Evolutionary conservation across 225 moss, liverwort and hornwort genomes (phyloP), one percentile per base, ranked within the genome.

Genomic region (Takakia lepidozioides): DNA sequence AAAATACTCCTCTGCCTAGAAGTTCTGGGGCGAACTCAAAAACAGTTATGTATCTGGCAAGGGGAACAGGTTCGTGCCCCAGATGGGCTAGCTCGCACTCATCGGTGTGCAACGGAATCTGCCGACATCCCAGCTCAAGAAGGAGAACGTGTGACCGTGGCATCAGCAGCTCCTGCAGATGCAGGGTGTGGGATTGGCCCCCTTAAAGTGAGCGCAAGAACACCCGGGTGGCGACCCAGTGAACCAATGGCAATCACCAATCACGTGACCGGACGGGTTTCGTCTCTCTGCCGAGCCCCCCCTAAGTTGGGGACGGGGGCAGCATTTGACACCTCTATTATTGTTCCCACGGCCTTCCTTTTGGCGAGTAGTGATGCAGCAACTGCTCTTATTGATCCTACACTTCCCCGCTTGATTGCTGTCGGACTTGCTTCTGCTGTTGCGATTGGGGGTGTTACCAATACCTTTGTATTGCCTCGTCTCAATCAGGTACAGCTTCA

Each of bases 211-310:
- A 91, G 62, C 63, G 63, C 91, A 23, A 74, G 98, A 57, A 54
- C 78, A 14, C 91, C 98, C 20, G 98, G 98, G 27, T 85, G 85
- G 81, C 67, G 74, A 66, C 66, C 98, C 20, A 68, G 80, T 61
- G 98, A 98, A 29, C 91, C 98, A 0, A 91, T 98, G 91, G 55
- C 83, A 28, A 46, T 98, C 49, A 81, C 81, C 19, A 98, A 91
- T 66, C 98, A 98, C 44, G 66, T 63, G 16, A 91, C 91, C 20
- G 83, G 85, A 24, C 78, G 78, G 18, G 72, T 83, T 25, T 72
- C 78, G 10, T 58, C 59, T 27, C 81, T 98, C 19, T 70, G 61
- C 17, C 74, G 87, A 17, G 85, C 98, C 28, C 98, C 98, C 23
- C 83, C 85, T 3, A 85, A 87, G 57, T 66, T 75, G 49, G 87